Base-by-base conservation (phyloP, 176 grass and related monocot genomes). In the Eragrostis nindensis region DNA sequence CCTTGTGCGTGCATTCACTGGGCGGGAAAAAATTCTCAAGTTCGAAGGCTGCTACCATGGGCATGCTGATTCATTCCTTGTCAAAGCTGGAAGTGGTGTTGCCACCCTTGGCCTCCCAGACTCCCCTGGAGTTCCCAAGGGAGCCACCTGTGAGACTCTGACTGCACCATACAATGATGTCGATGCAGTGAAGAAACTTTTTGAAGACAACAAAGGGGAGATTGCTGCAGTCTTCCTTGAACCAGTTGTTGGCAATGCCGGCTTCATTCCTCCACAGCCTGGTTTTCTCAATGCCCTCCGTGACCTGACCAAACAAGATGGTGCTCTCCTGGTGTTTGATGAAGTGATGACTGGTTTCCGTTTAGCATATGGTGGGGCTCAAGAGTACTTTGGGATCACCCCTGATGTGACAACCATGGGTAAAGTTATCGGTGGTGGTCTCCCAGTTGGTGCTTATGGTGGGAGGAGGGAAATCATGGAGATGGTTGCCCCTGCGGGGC, bases 281-380 rank as follows among this genome's bases (percentile, higher is more conserved):
- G 86, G 76, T 52, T 99, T 99, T 62, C 82, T 95, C 55, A 88
- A 81, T 56, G 90, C 81, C 45, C 87, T 99, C 17, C 92, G 89
- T n/a, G 90, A 99, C 52, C 71, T 99, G 60, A 99, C 96, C 56
- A 93, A 90, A 82, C 66, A 91, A 68, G 75, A 99, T 6, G 90
- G 92, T 77, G 66, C 92, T 46, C 88, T 99, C 82, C 78, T 99
- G 46, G 92, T 99, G 63, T 99, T 99, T 79, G 96, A 99, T 84
- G 96, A 99, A 88, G 96, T 99, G 84, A 99, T 95, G 96, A 99
- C 96, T 8, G 96, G 96, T 62, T 99, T 99, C 60, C 92, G 96
- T 65, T 70, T 99, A 77, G 80, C 96, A 12, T 99, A 95, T 48
- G 96, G 96, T 82, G 96, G 92, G 17, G 96, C 92, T 57, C 96